phyloP scores from a whole-genome alignment of 2,329 filamentous ascomycete species.

The Dichotomopilus funicola region DNA sequence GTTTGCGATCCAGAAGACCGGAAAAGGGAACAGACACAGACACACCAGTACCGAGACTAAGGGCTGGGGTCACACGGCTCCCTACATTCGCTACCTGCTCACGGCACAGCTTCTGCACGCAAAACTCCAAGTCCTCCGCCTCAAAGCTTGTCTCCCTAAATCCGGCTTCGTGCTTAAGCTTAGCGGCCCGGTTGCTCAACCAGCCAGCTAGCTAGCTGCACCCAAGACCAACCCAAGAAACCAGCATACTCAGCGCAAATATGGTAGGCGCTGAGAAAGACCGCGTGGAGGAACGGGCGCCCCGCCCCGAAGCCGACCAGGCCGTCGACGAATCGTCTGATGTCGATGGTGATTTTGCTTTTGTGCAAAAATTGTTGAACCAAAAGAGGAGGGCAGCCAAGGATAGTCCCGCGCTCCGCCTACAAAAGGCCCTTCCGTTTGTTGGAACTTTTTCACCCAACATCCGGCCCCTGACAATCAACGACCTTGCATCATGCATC shows the following conservation, averaged over 20 bases:
- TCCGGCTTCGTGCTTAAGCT: neutral
- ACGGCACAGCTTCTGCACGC: neutral
- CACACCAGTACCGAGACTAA: no score
- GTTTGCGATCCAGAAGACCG: no score
- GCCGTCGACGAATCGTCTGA: conserved; percentile 28
- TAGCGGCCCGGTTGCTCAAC: neutral
- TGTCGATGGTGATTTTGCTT: conserved; percentile 28
- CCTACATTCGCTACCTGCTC: no score
- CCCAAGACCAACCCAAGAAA: neutral
- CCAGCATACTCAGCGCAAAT: neutral
- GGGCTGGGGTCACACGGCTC: no score
- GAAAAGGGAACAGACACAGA: no score
- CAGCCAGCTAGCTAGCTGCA: neutral
- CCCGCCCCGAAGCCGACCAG: conserved; percentile 12
- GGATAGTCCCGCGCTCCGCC: conserved; percentile 28
- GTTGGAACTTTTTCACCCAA: conserved; percentile 57
- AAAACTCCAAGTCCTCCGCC: neutral
- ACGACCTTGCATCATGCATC: conserved; percentile 55
- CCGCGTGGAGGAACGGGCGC: neutral
- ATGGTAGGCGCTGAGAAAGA: conserved; percentile 8
- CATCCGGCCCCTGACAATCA: conserved; percentile 63
- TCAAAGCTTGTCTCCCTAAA: neutral
- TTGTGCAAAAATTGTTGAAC: conserved; percentile 35
- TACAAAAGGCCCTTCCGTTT: conserved; percentile 46
- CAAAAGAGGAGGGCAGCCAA: conserved; percentile 34